Evolutionary conservation across 169 alveolate species (phyloP).

Genomic region (Plasmodium cynomolgi): DNA sequence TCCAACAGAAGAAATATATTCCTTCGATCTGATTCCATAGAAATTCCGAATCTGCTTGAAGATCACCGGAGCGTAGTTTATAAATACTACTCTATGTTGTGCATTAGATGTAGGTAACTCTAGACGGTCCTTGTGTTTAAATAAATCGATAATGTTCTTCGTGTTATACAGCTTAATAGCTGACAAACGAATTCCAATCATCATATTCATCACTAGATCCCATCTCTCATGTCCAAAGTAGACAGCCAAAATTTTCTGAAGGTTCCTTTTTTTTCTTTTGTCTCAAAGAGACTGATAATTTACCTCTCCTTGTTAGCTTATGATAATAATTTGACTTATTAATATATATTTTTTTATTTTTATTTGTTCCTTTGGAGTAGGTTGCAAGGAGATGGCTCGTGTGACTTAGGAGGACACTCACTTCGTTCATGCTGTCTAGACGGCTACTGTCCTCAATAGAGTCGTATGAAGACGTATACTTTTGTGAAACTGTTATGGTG

Average conservation of each 20-base stretch:
- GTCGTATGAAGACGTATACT: conserved; percentile 32
- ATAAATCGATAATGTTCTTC: background rate
- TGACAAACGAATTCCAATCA: conserved; percentile 90
- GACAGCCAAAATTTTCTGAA: conserved; percentile 77
- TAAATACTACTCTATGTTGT: conserved; percentile 84
- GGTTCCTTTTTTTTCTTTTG: conserved; percentile 28
- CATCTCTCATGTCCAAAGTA: conserved; percentile 93
- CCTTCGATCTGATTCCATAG: conserved; percentile 92
- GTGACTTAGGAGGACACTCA: conserved; percentile 11
- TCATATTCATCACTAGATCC: conserved; percentile 92
- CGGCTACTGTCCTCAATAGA: conserved; percentile 26
- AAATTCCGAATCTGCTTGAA: conserved; percentile 93
- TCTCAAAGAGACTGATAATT: conserved; percentile 46
- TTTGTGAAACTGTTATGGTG: conserved; percentile 32
- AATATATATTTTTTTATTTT: conserved; percentile 28
- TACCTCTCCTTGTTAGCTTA: conserved; percentile 26
- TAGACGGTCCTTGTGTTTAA: conserved; percentile 28
- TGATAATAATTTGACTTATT: conserved; percentile 30
- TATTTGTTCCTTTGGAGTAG: conserved; percentile 20
- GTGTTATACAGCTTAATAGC: conserved; percentile 77
- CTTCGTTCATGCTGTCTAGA: background rate
- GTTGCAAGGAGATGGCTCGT: conserved; percentile 15
- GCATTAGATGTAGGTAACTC: conserved; percentile 38
- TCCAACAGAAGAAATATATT: conserved; percentile 95
- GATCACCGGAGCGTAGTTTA: conserved; percentile 96